Evolutionary conservation across 2,329 filamentous ascomycete genomes (phyloP).

Genomic region (Botrytis elliptica): DNA sequence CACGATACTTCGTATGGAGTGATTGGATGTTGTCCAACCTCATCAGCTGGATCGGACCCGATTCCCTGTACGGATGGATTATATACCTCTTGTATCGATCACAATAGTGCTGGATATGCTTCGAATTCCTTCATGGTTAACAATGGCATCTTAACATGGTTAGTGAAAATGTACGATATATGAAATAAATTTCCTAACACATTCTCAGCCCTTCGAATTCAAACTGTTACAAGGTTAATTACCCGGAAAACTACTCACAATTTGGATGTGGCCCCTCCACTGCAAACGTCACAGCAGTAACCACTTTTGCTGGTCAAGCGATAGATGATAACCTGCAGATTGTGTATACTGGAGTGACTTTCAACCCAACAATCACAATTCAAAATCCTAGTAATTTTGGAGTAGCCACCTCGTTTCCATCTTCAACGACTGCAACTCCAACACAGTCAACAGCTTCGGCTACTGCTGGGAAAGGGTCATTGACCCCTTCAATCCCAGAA

Average conservation of each 20-base stretch:
- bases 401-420: slow-evolving; percentile 18
- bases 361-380: slow-evolving; percentile 23
- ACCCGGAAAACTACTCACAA: slow-evolving; percentile 34
- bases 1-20: slow-evolving; percentile 33
- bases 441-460: slow-evolving; percentile 16
- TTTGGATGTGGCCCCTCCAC: slow-evolving; percentile 34
- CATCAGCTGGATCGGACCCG: slow-evolving; percentile 20
- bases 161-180: slow-evolving; percentile 14
- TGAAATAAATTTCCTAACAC: slow-evolving; percentile 24
- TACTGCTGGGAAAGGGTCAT: slow-evolving; percentile 12
- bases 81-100: slow-evolving; percentile 37
- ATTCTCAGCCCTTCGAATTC: slow-evolving; percentile 26
- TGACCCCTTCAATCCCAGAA: slow-evolving; percentile 2
- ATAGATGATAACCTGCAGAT: slow-evolving; percentile 33
- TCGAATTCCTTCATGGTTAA: slow-evolving; percentile 28
- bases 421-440: slow-evolving; percentile 5
- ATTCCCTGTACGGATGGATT: slow-evolving; percentile 36
- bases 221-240: slow-evolving; percentile 36
- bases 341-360: slow-evolving; percentile 35
- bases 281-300: slow-evolving; percentile 30
- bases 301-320: slow-evolving; percentile 34
- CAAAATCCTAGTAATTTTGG: slow-evolving; percentile 18
- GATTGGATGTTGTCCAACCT: slow-evolving; percentile 37
- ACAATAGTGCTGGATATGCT: slow-evolving; percentile 32
- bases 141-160: slow-evolving; percentile 38